Evolutionary conservation across 352 stramenopile species (phyloP).

Genomic region (Pythium oligandrum): DNA sequence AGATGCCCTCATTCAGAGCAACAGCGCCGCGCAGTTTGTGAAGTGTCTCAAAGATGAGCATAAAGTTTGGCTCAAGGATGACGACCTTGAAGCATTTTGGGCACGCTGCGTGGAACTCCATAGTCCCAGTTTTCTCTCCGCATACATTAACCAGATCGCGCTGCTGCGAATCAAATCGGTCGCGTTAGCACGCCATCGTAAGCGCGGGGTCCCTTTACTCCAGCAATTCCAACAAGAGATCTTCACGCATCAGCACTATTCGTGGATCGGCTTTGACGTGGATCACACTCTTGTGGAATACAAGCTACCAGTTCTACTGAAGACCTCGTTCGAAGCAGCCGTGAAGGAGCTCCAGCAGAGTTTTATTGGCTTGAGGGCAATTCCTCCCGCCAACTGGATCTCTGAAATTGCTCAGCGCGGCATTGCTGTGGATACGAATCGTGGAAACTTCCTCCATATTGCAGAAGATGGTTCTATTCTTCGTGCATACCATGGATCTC

Average conservation of each 20-base stretch:
- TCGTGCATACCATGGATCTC: conserved; percentile 38
- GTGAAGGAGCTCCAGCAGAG: conserved; percentile 38
- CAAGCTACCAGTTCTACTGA: conserved; percentile 35
- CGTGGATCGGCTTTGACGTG: conserved; percentile 56
- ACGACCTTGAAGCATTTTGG: conserved; percentile 46
- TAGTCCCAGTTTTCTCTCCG: conserved; percentile 29
- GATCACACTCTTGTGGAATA: conserved; percentile 54
- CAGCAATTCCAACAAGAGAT: conserved; percentile 29
- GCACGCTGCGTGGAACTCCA: conserved; percentile 28
- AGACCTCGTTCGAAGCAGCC: conserved; percentile 34
- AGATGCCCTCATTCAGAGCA: conserved; percentile 25
- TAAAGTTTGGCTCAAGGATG: conserved; percentile 29
- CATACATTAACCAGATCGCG: conserved; percentile 24
- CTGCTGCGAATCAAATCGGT: conserved; percentile 36
- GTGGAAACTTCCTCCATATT: conserved; percentile 45
- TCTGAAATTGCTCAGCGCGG: conserved; percentile 39
- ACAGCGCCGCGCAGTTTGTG: conserved; percentile 19
- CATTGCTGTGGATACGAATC: conserved; percentile 32
- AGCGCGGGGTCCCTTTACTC: conserved; percentile 18
- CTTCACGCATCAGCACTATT: conserved; percentile 33
- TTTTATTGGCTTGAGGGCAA: conserved; percentile 31
- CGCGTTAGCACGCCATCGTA: conserved; percentile 24
- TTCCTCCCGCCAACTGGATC: conserved; percentile 22
- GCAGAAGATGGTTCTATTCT: conserved; percentile 36
- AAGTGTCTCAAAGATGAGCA: conserved; percentile 21